Percentiles rank a stretch among this genome's conserved stretches.
phyloP scores from a whole-genome alignment of 2,329 filamentous ascomycete genomes.

The Cladophialophora carrionii region DNA sequence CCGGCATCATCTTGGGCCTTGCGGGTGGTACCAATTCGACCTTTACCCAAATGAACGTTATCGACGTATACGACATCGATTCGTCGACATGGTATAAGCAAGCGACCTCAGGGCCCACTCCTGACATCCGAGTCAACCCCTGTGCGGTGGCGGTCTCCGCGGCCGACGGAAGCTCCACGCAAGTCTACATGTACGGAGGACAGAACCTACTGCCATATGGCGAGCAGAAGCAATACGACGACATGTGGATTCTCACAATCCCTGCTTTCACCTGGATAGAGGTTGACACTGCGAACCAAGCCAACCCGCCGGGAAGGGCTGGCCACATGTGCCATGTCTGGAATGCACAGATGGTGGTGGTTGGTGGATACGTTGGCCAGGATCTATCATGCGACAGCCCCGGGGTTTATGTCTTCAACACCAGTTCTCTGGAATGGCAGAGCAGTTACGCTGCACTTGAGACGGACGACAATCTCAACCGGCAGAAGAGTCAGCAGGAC shows the following conservation, averaged over 20 bases:
- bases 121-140: slow-evolving; percentile 63
- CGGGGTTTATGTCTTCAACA: slow-evolving; percentile 76
- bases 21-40: slow-evolving; percentile 71
- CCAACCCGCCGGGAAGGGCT: slow-evolving; percentile 61
- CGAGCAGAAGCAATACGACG: slow-evolving; percentile 64
- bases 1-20: slow-evolving; percentile 76
- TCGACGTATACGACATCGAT: slow-evolving; percentile 80
- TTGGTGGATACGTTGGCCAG: slow-evolving; percentile 70
- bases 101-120: slow-evolving; percentile 62
- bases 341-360: slow-evolving; percentile 76
- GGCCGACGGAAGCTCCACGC: slow-evolving; percentile 72
- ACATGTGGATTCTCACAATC: slow-evolving; percentile 79
- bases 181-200: slow-evolving; percentile 77
- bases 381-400: slow-evolving; percentile 67
- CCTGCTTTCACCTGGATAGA: slow-evolving; percentile 80
- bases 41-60: slow-evolving; percentile 71
- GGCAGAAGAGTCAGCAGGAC: slow-evolving; percentile 56
- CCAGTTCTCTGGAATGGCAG: slow-evolving; percentile 70
- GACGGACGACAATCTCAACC: slow-evolving; percentile 52
- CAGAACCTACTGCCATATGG: slow-evolving; percentile 70
- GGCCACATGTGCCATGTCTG: slow-evolving; percentile 79
- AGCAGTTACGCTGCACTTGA: slow-evolving; percentile 68
- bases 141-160: slow-evolving; percentile 76
- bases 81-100: slow-evolving; percentile 74
- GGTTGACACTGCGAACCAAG: slow-evolving; percentile 58